Evolutionary conservation across 495 filamentous ascomycete genomes (phyloP).

Genomic region (Tuber indicum): DNA sequence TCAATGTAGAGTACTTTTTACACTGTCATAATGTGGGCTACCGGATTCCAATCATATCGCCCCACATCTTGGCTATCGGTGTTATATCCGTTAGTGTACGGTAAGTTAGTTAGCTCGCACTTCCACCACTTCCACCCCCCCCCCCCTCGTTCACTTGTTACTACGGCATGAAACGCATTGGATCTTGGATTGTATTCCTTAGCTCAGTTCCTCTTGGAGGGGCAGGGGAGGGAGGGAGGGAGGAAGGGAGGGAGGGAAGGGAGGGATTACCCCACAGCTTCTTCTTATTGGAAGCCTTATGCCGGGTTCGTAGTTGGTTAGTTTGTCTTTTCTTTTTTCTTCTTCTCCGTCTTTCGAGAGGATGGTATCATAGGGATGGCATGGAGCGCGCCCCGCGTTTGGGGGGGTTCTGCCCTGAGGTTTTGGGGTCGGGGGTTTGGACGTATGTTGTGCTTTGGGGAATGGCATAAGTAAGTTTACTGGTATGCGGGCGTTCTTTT

Average conservation of each 20-base stretch:
- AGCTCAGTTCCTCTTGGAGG: background rate
- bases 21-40: background rate
- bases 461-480: background rate
- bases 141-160: background rate
- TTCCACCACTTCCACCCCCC: too few relatives aligned
- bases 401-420: background rate
- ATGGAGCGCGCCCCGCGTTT: background rate
- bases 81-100: background rate
- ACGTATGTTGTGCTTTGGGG: background rate
- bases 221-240: too few relatives aligned
- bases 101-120: background rate
- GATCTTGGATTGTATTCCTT: background rate
- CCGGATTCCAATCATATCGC: background rate
- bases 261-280: background rate
- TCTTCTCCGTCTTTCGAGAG: background rate
- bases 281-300: background rate
- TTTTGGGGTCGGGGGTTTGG: background rate
- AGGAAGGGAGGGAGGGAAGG: too few relatives aligned
- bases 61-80: background rate
- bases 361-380: background rate
- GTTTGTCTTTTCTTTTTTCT: background rate
- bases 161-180: background rate
- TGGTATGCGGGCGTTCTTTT: background rate
- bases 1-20: background rate
- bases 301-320: background rate